Base-by-base conservation (phyloP, 2,329 filamentous ascomycete genomes). In the Penicillium sclerotiorum region DNA sequence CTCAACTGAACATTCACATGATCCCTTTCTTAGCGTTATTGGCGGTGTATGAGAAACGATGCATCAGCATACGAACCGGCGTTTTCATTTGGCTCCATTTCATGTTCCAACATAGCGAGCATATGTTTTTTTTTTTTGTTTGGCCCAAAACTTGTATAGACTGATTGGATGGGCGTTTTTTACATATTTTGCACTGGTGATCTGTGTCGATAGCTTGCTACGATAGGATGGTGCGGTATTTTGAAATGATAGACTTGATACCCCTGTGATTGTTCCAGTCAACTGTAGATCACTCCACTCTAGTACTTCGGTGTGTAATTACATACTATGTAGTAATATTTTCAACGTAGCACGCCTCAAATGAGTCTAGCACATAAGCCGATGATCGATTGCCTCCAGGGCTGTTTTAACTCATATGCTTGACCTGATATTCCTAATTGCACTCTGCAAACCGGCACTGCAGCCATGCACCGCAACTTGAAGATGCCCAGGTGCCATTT, bases 41-140 rank as follows among this genome's bases (percentile, higher is more conserved):
- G 58, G 58, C 55, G 57, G 59, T 61, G 59, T 58, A 62, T 60
- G 58, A 62, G 53, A 59, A 57, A 62, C 33, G 58, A 62, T 55
- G 59, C 59, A 61, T 61, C 45, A 53, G 52, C 58, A 58, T 58
- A 62, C 58, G 53, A 41, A 51, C 32, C 28, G 37, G 45, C 49
- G 23, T 43, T 47, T 46, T 44, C 21, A 20, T 47, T 28, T 32
- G 12, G 8, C 20, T 9, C 13, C n/a, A n/a, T 33, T n/a, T n/a
- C 18, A 23, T 47, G 45, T 47, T 40, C 12, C 11, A 45, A 27
- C n/a, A 32, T 38, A 46, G 23, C 32, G 43, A 46, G 43, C 43
- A 46, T 37, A 18, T 23, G 15, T 32, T 43, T 11, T 49, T 49
- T 45, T 30, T 48, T 53, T 43, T 49, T 49, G 30, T 27, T 20